Conservation (phyloP, 768 basidiomycete species). For the Collybia mongolica region DNA sequence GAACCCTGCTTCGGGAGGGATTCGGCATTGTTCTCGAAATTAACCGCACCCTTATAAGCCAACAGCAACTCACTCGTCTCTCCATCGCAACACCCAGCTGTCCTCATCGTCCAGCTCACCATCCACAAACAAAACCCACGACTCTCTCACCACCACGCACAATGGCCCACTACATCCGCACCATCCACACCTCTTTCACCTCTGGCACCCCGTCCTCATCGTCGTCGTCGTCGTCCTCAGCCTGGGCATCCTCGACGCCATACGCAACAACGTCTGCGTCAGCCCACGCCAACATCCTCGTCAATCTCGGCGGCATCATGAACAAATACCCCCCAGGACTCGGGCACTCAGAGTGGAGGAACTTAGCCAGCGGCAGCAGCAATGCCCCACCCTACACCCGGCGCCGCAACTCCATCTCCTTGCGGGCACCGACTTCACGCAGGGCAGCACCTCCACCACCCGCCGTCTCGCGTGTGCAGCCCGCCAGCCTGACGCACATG, state of each 20-base stretch:
- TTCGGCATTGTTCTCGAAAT: not conserved
- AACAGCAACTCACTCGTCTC: too few species aligned
- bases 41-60: too few species aligned
- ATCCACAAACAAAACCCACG: too few species aligned
- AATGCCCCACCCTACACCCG: constrained; percentile 3
- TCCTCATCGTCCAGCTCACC: too few species aligned
- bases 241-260: not conserved
- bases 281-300: constrained; percentile 13
- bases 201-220: constrained; percentile 11
- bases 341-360: constrained; percentile 4
- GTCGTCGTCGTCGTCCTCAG: not conserved
- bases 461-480: constrained; percentile 7
- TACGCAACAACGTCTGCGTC: constrained; percentile 12
- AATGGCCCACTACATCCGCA: constrained; percentile 37
- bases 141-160: not conserved
- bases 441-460: constrained; percentile 8
- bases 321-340: constrained; percentile 21
- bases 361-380: constrained; percentile 6
- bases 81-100: too few species aligned
- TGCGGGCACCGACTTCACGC: constrained; percentile 5
- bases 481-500: constrained; percentile 8
- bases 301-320: constrained; percentile 18
- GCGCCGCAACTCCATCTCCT: constrained; percentile 6
- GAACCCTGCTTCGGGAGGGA: not conserved
- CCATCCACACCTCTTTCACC: constrained; percentile 38